Evolutionary conservation across 371 early-diverging fungal species (phyloP), one percentile per base, ranked within the genome.

Genomic region (Rhizopus microsporus): DNA sequence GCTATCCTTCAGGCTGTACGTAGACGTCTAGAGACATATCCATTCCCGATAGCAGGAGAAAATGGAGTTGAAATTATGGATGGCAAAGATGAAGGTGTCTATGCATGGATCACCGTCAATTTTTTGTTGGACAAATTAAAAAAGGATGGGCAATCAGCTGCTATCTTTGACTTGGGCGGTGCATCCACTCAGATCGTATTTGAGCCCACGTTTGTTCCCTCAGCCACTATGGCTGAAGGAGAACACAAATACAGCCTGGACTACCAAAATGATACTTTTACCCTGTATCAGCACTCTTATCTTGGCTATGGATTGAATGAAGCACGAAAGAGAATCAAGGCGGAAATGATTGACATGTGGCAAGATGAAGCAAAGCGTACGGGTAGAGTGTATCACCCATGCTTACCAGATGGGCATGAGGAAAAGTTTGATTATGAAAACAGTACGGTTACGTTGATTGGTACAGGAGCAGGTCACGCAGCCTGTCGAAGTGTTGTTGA

Each of bases 51-150:
- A 7, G 75, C 87, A 17, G 72, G 76, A 39, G 71, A 80, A 0
- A 73, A 87, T 32, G 86, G 82, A n/a, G 91, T 98, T 1, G 89
- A 75, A 7, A 88, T 97, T 53, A 98, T 98, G 97, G 93, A 93
- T 35, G 99, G 99, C 9, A 82, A 76, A 48, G 94, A 97, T 69
- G 99, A 98, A 83, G 98, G 95, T 40, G 91, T 97, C 6, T 98
- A 84, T 78, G 97, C 97, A n/a, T 98, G 98, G 98, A 91, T 98
- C 54, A 97, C 97, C 0, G 93, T 97, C 46, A 98, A 98, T 68
- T 97, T 91, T 63, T 77, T 98, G n/a, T 76, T 95, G 30, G 73
- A 74, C 2, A 80, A 77, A 16, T 57, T 90, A 31, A 70, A 78
- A 7, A 60, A 72, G 9, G 63, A 60, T 37, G 76, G 67, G 15